Evolutionary conservation across 192 early-diverging fungal genomes (phyloP), one percentile per base, ranked within the genome.

Genomic region (Backusella luteola): DNA sequence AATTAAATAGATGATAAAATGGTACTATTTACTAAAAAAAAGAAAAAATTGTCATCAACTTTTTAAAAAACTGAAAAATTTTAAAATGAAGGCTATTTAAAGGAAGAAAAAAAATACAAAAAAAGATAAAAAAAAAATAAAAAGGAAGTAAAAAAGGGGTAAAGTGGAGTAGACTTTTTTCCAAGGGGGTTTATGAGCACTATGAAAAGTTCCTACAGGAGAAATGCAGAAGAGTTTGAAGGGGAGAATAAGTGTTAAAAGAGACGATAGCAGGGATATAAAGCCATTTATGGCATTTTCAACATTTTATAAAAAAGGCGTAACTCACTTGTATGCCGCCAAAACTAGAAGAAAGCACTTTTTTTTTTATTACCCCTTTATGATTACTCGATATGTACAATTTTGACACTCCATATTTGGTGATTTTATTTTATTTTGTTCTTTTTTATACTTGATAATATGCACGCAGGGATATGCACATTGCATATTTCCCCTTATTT

Each of bases 361-460:
- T 49, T 49, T 49, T 49, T 49, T 49, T 49, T 39, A 5, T 23
- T 23, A 70, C 69, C 69, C 69, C 69, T 42, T 42, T 70, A 23
- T 70, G n/a, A 41, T 70, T 70, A 41, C 36, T 14, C n/a, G 69
- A 42, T 44, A 70, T 70, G 67, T 67, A 32, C 67, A 67, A 70
- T 41, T 70, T 70, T 70, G 69, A 70, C 69, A 70, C 21, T 35
- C 39, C 69, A 70, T 70, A 70, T 70, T 41, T 70, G 69, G 69
- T 70, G 35, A 70, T 70, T 70, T 70, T 70, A 70, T 70, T 38
- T 42, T 39, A n/a, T 41, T 70, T 41, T 70, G 39, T 70, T 39
- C 35, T 41, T 70, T 42, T 70, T 49, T 49, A 49, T 49, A 49
- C 19, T 49, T 49, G 46, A 49, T 49, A 21, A 49, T 49, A 49